These are phyloP conservation scores for Microdochium nivale DNA, from an alignment of 2,329 filamentous ascomycete species.

Conservation along the genomic window DNA sequence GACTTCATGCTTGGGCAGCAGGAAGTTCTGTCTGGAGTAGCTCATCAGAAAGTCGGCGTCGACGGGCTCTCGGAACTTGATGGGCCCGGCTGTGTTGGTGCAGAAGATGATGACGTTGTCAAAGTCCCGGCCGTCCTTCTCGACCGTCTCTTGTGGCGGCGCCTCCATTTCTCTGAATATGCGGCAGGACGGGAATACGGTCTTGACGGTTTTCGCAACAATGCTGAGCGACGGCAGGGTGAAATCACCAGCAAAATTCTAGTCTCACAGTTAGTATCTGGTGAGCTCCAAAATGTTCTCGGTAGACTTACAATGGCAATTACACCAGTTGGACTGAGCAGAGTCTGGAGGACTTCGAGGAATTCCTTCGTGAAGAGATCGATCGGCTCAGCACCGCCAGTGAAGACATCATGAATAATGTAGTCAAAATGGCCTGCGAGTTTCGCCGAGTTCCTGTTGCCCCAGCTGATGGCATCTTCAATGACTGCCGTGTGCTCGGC, in stretches of 20 bases:
- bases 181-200: constrained; percentile 82
- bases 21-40: constrained; percentile 57
- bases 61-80: constrained; percentile 59
- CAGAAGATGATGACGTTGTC: constrained; percentile 97
- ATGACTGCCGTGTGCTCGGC: constrained; percentile 72
- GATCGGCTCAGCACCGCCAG: constrained; percentile 85
- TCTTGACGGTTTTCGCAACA: constrained; percentile 71
- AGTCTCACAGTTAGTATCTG: constrained; percentile 3
- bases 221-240: constrained; percentile 65
- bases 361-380: constrained; percentile 85
- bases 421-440: constrained; percentile 63
- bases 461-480: constrained; percentile 71
- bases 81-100: constrained; percentile 46
- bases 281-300: not conserved
- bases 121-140: constrained; percentile 56
- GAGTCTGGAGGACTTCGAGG: constrained; percentile 56
- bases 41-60: constrained; percentile 64
- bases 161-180: constrained; percentile 73
- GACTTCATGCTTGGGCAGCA: constrained; percentile 67
- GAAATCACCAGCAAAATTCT: constrained; percentile 95
- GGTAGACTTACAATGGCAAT: constrained; percentile 68
- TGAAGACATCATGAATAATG: constrained; percentile 97
- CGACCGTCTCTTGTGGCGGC: constrained; percentile 36
- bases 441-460: constrained; percentile 33
- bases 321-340: constrained; percentile 71